These are phyloP conservation scores for Chrysanthemum seticuspe DNA, from an alignment of 129 eudicot species.

Conservation along the genomic window DNA sequence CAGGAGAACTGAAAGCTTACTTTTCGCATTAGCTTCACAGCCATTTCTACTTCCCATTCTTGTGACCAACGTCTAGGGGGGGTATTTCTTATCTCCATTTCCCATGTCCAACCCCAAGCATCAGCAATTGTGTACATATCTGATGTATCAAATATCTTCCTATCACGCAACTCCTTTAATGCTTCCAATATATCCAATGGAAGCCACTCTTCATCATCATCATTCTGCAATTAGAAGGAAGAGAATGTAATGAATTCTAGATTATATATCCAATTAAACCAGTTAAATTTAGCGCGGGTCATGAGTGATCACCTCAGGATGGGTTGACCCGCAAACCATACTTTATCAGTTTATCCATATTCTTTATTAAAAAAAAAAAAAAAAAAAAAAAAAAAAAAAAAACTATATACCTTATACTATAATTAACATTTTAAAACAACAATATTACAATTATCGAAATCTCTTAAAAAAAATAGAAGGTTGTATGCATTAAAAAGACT, in stretches of 20 bases:
- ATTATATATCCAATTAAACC: not conserved
- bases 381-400: not conserved
- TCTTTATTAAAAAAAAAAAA: not conserved
- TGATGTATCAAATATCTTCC: slow-evolving; percentile 67
- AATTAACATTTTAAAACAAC: too few relatives aligned
- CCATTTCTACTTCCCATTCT: slow-evolving; percentile 98
- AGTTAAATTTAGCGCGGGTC: not conserved
- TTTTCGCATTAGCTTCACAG: slow-evolving; percentile 75
- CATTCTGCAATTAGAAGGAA: slow-evolving; percentile 46
- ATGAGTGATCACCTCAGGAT: not conserved
- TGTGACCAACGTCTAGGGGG: slow-evolving; percentile 90
- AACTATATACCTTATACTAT: not conserved
- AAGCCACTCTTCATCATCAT: slow-evolving; percentile 93
- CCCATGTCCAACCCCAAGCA: slow-evolving; percentile 99
- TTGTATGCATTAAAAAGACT: slow-evolving; percentile 5
- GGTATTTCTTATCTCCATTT: slow-evolving; percentile 68
- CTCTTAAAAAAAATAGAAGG: not conserved
- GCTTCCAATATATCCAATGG: slow-evolving; percentile 81
- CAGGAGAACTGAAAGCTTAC: slow-evolving; percentile 36
- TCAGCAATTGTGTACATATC: slow-evolving; percentile 97
- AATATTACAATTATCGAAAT: too few relatives aligned
- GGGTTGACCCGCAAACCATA: not conserved
- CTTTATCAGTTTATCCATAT: not conserved
- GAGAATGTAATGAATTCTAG: not conserved
- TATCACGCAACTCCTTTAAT: slow-evolving; percentile 69